Evolutionary conservation across 139 green algal species (phyloP), one percentile per base, ranked within the genome.

Genomic region (Nannochloris sp.): DNA sequence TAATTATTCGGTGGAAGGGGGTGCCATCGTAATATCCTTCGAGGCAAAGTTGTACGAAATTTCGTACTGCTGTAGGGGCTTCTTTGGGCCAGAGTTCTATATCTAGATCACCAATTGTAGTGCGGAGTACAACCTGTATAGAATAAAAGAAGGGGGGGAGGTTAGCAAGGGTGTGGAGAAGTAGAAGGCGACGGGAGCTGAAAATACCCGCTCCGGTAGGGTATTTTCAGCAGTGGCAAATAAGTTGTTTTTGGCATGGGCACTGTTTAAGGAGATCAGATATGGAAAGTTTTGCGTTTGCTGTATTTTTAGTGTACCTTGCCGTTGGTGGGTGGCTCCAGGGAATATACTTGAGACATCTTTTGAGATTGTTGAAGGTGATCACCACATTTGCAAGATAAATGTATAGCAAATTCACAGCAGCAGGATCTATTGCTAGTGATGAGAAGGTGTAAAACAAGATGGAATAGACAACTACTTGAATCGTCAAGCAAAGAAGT

Each of bases 71-170:
- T 76, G 87, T 90, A 4, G 89, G 93, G 0, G 93, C 93, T 69
- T 99, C 93, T 64, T 95, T 96, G 2, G 92, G 60, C 88, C 91
- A 99, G 31, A 99, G 80, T 76, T 99, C 93, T 14, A 99, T 85
- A 32, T 99, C 93, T 2, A 99, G 54, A 29, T 96, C 88, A 19
- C 93, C 93, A 7, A 86, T 44, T 0, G 73, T 92, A 3, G 93
- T 99, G 4, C 87, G 74, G 1, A 99, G 60, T 7, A 97, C 74
- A 15, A 95, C 88, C 86, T 95, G 72, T n/a, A 3, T 13, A 3
- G 4, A 2, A 19, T 32, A 54, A 23, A 77, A 30, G 37, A 80
- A 33, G 3, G 6, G 51, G 38, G 9, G 31, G n/a, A 7, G 32
- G 8, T 2, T 24, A 15, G 12, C 35, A 14, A 15, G 7, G 48